Conservation (phyloP, 495 filamentous ascomycete genomes). For the Haplographium delicatum region DNA sequence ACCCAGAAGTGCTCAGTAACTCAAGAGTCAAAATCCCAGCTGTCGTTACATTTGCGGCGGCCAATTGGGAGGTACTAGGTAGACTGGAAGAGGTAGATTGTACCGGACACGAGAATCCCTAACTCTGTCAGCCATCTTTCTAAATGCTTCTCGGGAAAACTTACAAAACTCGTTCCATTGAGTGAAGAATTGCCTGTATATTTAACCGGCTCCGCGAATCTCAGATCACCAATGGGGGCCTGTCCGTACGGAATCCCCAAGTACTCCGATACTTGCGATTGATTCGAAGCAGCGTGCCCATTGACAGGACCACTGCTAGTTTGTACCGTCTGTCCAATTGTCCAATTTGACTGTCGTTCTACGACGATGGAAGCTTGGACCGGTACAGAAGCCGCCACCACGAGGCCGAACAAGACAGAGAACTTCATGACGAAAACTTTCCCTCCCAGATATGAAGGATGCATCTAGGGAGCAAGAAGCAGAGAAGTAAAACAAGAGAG, state of each 20-base stretch:
- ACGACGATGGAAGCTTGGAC: not conserved
- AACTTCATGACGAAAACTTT: constrained; percentile 4
- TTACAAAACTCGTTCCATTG: constrained; percentile 29
- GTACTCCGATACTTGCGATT: constrained; percentile 40
- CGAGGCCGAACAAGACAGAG: constrained; percentile 2
- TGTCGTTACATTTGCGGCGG: constrained; percentile 12
- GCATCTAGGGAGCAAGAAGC: too few relatives aligned
- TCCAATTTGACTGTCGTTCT: constrained; percentile 19
- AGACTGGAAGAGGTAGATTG: not conserved
- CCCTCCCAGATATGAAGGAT: too few relatives aligned
- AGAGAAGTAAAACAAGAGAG: too few relatives aligned
- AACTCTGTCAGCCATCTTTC: not conserved
- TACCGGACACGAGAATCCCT: constrained; percentile 18
- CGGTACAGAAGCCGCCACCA: not conserved
- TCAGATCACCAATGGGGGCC: constrained; percentile 40
- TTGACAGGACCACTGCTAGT: constrained; percentile 37
- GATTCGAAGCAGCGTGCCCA: constrained; percentile 39
- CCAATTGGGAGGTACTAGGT: not conserved
- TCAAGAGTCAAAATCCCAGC: not conserved
- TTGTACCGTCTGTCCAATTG: constrained; percentile 20
- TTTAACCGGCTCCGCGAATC: constrained; percentile 38
- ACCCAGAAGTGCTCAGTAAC: not conserved
- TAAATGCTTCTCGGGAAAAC: constrained; percentile 1
- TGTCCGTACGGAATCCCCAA: constrained; percentile 45
- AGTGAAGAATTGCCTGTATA: constrained; percentile 14